phyloP scores from a whole-genome alignment of 352 stramenopile genomes.

The Poterioochromonas sp. region DNA sequence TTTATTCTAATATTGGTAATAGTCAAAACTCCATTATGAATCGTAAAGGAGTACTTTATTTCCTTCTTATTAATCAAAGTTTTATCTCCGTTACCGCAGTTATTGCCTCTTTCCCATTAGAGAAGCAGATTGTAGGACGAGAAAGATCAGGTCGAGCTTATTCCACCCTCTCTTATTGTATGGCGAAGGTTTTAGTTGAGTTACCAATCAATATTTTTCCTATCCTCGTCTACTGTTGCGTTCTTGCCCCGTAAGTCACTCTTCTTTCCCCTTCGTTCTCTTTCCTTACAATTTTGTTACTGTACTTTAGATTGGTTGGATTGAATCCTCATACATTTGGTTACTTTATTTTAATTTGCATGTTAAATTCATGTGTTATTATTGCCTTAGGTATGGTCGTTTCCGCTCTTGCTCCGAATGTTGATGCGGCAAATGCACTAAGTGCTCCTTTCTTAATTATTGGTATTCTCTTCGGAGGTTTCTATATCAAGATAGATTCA shows the following conservation, averaged over 20 bases:
- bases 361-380: background rate
- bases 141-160: background rate
- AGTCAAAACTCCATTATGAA: background rate
- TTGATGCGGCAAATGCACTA: background rate
- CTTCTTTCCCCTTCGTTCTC: background rate
- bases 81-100: background rate
- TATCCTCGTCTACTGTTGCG: background rate
- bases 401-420: background rate
- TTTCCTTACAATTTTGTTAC: background rate
- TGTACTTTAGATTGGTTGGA: background rate
- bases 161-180: background rate
- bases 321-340: background rate
- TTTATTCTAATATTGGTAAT: background rate
- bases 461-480: background rate
- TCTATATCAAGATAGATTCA: constrained; percentile 5
- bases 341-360: background rate
- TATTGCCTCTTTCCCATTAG: background rate
- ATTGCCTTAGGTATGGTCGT: background rate
- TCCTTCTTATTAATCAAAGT: background rate
- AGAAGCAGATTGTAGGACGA: background rate
- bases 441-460: background rate
- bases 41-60: background rate
- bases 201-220: background rate
- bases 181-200: constrained; percentile 9
- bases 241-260: background rate